A percentile compares a stretch with the other conserved stretches of the same genome.
Conservation (phyloP, 805 yeast genomes). For the Spathaspora sp. region DNA sequence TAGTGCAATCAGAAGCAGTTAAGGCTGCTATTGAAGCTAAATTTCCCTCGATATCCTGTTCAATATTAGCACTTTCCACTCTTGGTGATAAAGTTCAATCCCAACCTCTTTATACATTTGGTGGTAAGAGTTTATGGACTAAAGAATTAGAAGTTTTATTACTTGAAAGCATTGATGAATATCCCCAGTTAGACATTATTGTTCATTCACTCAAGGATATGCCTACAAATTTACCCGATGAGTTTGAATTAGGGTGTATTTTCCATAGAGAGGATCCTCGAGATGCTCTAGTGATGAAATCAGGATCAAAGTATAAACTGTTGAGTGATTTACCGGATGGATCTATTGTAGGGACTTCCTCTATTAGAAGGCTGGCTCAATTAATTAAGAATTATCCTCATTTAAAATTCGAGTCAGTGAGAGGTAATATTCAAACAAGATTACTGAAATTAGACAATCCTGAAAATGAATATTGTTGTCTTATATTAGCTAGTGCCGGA, state of each 20-base stretch:
- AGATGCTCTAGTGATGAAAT: constrained; percentile 81
- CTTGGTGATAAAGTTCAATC: constrained; percentile 86
- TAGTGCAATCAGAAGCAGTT: constrained; percentile 77
- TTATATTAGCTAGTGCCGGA: constrained; percentile 92
- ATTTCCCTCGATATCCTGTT: constrained; percentile 66
- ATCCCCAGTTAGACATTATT: constrained; percentile 74
- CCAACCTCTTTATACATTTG: constrained; percentile 88
- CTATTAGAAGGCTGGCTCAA: constrained; percentile 92
- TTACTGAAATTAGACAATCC: constrained; percentile 74
- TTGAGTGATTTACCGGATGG: constrained; percentile 80
- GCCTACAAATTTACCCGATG: constrained; percentile 89
- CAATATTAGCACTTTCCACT: constrained; percentile 77
- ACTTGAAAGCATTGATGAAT: constrained; percentile 56
- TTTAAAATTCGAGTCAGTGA: constrained; percentile 73
- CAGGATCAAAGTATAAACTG: constrained; percentile 56
- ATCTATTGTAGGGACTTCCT: constrained; percentile 88
- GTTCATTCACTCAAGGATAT: constrained; percentile 92
- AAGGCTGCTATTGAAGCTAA: constrained; percentile 52
- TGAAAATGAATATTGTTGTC: constrained; percentile 48
- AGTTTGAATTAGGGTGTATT: constrained; percentile 85
- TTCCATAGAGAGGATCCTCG: constrained; percentile 87
- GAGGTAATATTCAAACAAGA: constrained; percentile 81
- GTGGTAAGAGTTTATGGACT: constrained; percentile 96
- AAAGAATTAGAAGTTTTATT: constrained; percentile 84
- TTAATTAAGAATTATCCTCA: constrained; percentile 73